These are phyloP conservation scores for Talaromyces sp. DNA, from an alignment of 2,329 filamentous ascomycete genomes.

Conservation along the genomic window DNA sequence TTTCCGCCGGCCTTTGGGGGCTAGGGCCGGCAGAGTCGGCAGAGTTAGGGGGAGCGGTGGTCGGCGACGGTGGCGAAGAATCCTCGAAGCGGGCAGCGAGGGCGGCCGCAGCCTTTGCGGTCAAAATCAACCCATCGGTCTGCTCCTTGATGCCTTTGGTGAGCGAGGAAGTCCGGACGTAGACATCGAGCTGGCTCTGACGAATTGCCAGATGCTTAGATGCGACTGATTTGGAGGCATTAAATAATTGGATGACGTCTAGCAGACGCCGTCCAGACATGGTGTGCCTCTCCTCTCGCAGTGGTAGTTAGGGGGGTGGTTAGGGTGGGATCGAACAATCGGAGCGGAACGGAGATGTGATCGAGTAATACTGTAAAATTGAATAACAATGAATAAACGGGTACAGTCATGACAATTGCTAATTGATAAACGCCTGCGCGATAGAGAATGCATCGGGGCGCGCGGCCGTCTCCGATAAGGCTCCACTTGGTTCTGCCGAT, in stretches of 20 bases:
- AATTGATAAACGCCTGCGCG: background rate
- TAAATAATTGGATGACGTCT: constrained; percentile 71
- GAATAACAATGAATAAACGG: constrained; percentile 13
- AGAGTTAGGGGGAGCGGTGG: constrained; percentile 28
- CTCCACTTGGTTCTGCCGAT: constrained; percentile 5
- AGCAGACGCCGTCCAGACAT: constrained; percentile 67
- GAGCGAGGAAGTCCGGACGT: constrained; percentile 65
- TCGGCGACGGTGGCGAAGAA: constrained; percentile 23
- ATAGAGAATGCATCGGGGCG: constrained; percentile 24
- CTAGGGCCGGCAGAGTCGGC: constrained; percentile 1
- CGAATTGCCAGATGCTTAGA: constrained; percentile 63
- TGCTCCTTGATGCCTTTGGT: constrained; percentile 65
- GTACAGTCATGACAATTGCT: constrained; percentile 3
- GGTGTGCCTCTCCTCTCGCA: constrained; percentile 4
- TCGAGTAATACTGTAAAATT: too few species aligned
- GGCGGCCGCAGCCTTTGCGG: constrained; percentile 62
- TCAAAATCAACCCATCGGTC: constrained; percentile 63
- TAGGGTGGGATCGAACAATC: constrained; percentile 13
- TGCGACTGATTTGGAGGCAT: constrained; percentile 70
- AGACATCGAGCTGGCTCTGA: constrained; percentile 64
- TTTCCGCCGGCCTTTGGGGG: constrained; percentile 13
- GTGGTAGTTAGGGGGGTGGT: background rate
- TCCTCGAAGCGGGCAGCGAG: constrained; percentile 63
- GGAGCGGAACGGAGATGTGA: constrained; percentile 8
- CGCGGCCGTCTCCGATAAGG: constrained; percentile 19